Conservation (phyloP, 441 rosid species). For the Euphorbia celastroides region DNA sequence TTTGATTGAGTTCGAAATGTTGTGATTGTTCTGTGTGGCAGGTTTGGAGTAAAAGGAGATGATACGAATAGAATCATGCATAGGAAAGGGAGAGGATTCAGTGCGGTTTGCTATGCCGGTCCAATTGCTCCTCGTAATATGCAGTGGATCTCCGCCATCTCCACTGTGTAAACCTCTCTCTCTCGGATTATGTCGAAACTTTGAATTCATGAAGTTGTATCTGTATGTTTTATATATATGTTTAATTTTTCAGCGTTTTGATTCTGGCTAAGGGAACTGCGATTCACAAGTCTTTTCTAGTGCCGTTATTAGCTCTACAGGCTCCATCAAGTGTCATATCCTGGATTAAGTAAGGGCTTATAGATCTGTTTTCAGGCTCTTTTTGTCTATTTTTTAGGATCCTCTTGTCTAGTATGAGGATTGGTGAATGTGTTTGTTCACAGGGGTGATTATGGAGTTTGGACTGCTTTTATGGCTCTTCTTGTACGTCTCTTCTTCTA, state of each 20-base stretch:
- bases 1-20: neutral
- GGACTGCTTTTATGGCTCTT: conserved; percentile 79
- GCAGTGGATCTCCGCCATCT: conserved; percentile 65
- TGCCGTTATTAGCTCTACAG: conserved; percentile 68
- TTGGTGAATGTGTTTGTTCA: conserved; percentile 26
- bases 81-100: conserved; percentile 38
- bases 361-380: neutral
- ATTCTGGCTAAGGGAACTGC: conserved; percentile 75
- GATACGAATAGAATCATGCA: conserved; percentile 25
- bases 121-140: conserved; percentile 45
- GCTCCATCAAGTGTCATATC: conserved; percentile 62
- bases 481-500: conserved; percentile 76
- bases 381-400: neutral
- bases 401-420: neutral
- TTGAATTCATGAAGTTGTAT: neutral
- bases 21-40: conserved; percentile 15
- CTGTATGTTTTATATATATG: neutral
- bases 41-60: conserved; percentile 34
- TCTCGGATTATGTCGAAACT: neutral
- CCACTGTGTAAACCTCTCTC: conserved; percentile 46
- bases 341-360: conserved; percentile 72
- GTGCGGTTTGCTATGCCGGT: conserved; percentile 57
- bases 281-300: conserved; percentile 67
- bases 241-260: conserved; percentile 41
- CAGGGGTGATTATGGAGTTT: conserved; percentile 91